phyloP scores from a whole-genome alignment of 2,329 filamentous ascomycete species.

The Davidsoniella eucalypti region DNA sequence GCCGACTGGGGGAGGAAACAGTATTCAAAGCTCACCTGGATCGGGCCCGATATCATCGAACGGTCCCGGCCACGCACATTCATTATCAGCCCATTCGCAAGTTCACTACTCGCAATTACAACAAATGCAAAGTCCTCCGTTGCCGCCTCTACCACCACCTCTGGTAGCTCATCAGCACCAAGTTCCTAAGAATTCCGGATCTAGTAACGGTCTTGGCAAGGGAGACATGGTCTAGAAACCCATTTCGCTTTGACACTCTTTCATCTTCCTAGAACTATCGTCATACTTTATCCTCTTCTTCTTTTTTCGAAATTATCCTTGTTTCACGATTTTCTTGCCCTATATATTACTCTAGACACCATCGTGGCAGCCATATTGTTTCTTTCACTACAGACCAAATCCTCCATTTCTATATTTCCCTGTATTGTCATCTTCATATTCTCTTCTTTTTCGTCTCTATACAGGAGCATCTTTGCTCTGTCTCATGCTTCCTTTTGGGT shows the following conservation, averaged over 20 bases:
- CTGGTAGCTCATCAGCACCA: neutral
- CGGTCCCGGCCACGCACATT: no score
- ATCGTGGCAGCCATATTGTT: no score
- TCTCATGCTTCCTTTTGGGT: neutral
- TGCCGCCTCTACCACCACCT: conserved; percentile 3
- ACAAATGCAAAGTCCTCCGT: neutral
- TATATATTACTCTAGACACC: neutral
- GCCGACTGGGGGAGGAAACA: no score
- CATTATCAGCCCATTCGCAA: no score
- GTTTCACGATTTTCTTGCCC: neutral
- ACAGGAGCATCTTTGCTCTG: neutral
- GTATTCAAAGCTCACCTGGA: no score
- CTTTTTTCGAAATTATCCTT: neutral
- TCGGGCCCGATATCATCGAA: no score
- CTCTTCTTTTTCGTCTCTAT: neutral
- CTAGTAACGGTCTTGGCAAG: neutral
- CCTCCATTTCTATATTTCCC: neutral
- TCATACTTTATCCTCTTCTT: no score
- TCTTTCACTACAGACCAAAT: no score
- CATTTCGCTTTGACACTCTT: no score
- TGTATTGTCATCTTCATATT: neutral
- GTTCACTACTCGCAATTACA: no score
- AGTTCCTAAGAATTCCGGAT: neutral
- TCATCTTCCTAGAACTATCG: no score
- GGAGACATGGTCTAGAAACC: conserved; percentile 4